Percentiles rank a stretch among this genome's conserved stretches.
These are phyloP conservation scores for Aspergillus sp. DNA, from an alignment of 2,329 filamentous ascomycete species.

Conservation along the genomic window DNA sequence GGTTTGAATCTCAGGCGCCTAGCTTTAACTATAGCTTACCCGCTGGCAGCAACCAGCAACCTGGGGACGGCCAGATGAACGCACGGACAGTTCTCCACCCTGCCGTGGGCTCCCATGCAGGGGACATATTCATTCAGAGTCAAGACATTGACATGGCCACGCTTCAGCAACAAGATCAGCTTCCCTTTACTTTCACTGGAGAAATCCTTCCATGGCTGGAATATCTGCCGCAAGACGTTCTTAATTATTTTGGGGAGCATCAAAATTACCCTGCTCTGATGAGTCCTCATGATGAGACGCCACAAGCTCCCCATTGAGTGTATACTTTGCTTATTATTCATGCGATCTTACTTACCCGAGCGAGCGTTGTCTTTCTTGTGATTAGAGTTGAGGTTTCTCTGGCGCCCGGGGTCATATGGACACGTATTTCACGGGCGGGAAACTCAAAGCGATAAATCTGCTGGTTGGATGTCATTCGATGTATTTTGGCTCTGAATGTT, in stretches of 20 bases:
- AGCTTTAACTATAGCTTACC: constrained; percentile 28
- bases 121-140: constrained; percentile 69
- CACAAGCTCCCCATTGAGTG: constrained; percentile 6
- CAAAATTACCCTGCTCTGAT: constrained; percentile 35
- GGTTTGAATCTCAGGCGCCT: constrained; percentile 24
- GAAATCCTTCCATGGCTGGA: constrained; percentile 75
- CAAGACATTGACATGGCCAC: constrained; percentile 75
- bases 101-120: constrained; percentile 21
- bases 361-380: constrained; percentile 10
- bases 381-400: constrained; percentile 7
- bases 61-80: constrained; percentile 18
- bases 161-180: constrained; percentile 48
- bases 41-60: constrained; percentile 19
- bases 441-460: background rate
- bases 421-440: background rate
- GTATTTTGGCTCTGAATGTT: background rate
- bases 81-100: constrained; percentile 24
- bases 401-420: constrained; percentile 13
- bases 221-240: constrained; percentile 67
- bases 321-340: constrained; percentile 2
- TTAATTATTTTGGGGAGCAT: constrained; percentile 55
- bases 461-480: background rate
- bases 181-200: constrained; percentile 49
- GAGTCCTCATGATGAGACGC: constrained; percentile 30
- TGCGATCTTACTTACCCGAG: constrained; percentile 14